These are phyloP conservation scores for Ascochyta lentis DNA, from an alignment of 2,329 filamentous ascomycete genomes.

Conservation along the genomic window DNA sequence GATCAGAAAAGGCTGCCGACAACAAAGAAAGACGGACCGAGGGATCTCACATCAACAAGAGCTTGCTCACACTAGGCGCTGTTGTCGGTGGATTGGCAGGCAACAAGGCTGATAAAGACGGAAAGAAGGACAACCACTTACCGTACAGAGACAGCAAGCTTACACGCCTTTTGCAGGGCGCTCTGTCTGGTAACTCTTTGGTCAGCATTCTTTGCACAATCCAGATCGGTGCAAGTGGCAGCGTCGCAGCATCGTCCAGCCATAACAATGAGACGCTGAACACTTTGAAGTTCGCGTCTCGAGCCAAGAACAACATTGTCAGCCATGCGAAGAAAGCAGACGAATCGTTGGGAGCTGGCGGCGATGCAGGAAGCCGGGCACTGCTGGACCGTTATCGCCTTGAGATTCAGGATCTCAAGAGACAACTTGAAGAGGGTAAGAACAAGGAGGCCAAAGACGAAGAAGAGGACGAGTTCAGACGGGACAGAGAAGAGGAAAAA, in stretches of 20 bases:
- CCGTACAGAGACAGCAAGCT: slow-evolving; percentile 98
- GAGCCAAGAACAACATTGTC: slow-evolving; percentile 97
- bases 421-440: slow-evolving; percentile 79
- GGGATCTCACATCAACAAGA: slow-evolving; percentile 98
- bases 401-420: slow-evolving; percentile 84
- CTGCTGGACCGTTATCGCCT: slow-evolving; percentile 91
- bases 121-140: slow-evolving; percentile 88
- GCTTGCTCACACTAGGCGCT: slow-evolving; percentile 89
- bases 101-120: slow-evolving; percentile 77
- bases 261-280: slow-evolving; percentile 91
- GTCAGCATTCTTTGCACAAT: slow-evolving; percentile 98
- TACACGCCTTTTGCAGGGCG: slow-evolving; percentile 88
- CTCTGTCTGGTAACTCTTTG: slow-evolving; percentile 88
- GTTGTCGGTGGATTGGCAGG: slow-evolving; percentile 94
- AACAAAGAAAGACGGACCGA: slow-evolving; percentile 92
- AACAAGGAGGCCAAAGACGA: slow-evolving; percentile 64
- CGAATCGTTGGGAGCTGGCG: slow-evolving; percentile 79
- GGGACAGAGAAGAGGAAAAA: slow-evolving; percentile 72
- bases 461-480: slow-evolving; percentile 59
- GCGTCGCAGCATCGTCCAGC: slow-evolving; percentile 71
- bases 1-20: slow-evolving; percentile 94
- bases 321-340: slow-evolving; percentile 95
- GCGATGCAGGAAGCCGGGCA: slow-evolving; percentile 82
- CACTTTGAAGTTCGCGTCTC: slow-evolving; percentile 93
- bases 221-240: slow-evolving; percentile 80